Evolutionary conservation across 176 grass and related monocot genomes (phyloP).

Genomic region (Hordeum vulgare): DNA sequence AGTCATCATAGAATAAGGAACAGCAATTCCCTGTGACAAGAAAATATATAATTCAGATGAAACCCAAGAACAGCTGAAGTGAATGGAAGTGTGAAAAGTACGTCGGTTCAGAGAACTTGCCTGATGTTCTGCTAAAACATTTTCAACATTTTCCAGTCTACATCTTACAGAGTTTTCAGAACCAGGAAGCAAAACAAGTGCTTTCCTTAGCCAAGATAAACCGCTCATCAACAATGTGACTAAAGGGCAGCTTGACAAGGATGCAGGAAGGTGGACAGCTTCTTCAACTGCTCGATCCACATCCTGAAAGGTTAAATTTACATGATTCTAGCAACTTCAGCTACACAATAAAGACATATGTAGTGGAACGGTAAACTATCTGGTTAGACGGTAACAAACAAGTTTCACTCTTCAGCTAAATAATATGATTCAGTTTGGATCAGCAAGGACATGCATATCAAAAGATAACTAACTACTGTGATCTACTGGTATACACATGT

Average conservation of each 20-base stretch:
- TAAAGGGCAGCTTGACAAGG: conserved; percentile 32
- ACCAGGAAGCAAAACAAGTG: conserved; percentile 49
- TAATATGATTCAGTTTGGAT: not conserved
- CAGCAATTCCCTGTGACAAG: conserved; percentile 45
- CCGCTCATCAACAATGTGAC: conserved; percentile 37
- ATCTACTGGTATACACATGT: not conserved
- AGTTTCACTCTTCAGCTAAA: not conserved
- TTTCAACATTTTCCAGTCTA: conserved; percentile 55
- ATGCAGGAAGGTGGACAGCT: conserved; percentile 34
- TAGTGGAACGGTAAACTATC: not conserved
- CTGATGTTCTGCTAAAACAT: conserved; percentile 58
- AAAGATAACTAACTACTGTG: not conserved
- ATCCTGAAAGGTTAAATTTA: conserved; percentile 55
- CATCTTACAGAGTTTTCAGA: conserved; percentile 43
- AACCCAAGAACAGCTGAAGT: conserved; percentile 6
- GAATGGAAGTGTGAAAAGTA: not conserved
- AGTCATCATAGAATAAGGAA: conserved; percentile 73
- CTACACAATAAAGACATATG: not conserved
- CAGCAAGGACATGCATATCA: not conserved
- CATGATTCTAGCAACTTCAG: not conserved
- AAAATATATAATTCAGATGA: conserved; percentile 6
- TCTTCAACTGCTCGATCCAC: conserved; percentile 69
- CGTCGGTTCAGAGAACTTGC: conserved; percentile 31
- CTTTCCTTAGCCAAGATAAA: conserved; percentile 62
- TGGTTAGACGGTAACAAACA: not conserved